phyloP scores from a whole-genome alignment of 495 filamentous ascomycete genomes.

The Apodospora peruviana region DNA sequence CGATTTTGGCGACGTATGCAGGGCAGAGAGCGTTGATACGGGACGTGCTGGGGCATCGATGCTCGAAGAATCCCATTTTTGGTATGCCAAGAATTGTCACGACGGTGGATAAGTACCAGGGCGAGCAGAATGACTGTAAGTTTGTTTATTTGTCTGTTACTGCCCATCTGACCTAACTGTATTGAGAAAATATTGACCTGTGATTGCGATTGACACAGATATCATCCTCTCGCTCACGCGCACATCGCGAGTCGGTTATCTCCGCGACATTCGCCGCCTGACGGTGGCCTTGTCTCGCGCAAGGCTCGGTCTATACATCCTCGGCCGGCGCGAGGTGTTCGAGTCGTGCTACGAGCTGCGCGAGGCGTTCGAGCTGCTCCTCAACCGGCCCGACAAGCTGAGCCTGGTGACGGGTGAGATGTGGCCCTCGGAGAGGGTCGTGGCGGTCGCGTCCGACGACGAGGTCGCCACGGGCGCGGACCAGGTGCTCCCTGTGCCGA shows the following conservation, averaged over 20 bases:
- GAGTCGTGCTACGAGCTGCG: conserved; percentile 82
- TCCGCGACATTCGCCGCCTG: conserved; percentile 87
- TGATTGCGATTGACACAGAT: conserved; percentile 46
- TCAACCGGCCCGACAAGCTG: conserved; percentile 73
- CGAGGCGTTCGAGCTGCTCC: conserved; percentile 70
- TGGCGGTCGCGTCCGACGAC: not conserved
- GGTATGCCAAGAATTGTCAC: conserved; percentile 85
- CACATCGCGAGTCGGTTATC: conserved; percentile 84
- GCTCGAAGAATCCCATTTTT: conserved; percentile 76
- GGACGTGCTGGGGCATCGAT: conserved; percentile 84
- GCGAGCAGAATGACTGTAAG: conserved; percentile 98
- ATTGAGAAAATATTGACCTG: not conserved
- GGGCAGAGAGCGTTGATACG: conserved; percentile 88
- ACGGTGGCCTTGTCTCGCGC: conserved; percentile 96
- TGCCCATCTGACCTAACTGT: not conserved
- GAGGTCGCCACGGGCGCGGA: conserved; percentile 23
- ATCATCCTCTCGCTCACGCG: conserved; percentile 88
- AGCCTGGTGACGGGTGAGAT: conserved; percentile 78
- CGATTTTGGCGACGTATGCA: conserved; percentile 88
- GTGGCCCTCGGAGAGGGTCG: conserved; percentile 59
- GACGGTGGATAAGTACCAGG: conserved; percentile 98
- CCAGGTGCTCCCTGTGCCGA: no score
- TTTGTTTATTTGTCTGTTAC: conserved; percentile 9
- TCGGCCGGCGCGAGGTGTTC: conserved; percentile 86
- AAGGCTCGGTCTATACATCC: conserved; percentile 84